Percentiles rank a stretch among this genome's conserved stretches.
These are phyloP conservation scores for Diaporthe ilicicola DNA, from an alignment of 2,329 filamentous ascomycete species.

Conservation along the genomic window DNA sequence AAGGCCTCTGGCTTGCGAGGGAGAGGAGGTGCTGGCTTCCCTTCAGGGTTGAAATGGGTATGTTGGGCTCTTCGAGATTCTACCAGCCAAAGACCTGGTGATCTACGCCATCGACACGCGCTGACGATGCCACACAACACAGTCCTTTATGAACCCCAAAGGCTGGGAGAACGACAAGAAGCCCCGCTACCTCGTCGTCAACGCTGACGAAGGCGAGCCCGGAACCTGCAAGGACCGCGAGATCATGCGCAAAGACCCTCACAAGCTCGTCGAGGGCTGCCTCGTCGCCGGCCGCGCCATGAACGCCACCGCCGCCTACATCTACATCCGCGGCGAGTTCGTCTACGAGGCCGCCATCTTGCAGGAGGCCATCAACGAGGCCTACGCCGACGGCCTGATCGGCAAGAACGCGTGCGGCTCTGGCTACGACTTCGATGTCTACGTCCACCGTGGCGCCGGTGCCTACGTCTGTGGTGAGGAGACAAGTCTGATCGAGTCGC, in stretches of 20 bases:
- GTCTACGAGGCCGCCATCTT: constrained; percentile 94
- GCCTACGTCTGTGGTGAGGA: constrained; percentile 99
- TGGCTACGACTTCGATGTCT: constrained; percentile 98
- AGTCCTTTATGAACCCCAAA: constrained; percentile 99
- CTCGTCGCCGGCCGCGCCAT: constrained; percentile 95
- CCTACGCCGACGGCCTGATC: constrained; percentile 92
- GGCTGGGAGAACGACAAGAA: constrained; percentile 98
- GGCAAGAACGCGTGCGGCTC: constrained; percentile 98
- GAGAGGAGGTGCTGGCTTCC: constrained; percentile 96
- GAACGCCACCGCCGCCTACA: constrained; percentile 98
- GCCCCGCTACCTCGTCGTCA: constrained; percentile 96
- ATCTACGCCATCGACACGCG: background rate
- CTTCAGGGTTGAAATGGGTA: constrained; percentile 99
- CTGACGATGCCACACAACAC: constrained; percentile 38
- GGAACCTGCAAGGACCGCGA: constrained; percentile 99
- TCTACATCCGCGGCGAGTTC: constrained; percentile 99
- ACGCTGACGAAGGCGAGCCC: constrained; percentile 97
- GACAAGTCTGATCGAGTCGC: constrained; percentile 95
- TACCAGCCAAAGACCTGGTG: too few relatives aligned
- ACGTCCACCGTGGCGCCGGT: constrained; percentile 93
- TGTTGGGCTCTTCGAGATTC: constrained; percentile 45
- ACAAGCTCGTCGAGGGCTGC: constrained; percentile 98
- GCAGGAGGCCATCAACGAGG: constrained; percentile 96
- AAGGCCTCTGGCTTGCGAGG: constrained; percentile 96
- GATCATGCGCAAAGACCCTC: constrained; percentile 99